A percentile compares a stretch with the other conserved stretches of the same genome.
Evolutionary conservation across 2,329 filamentous ascomycete genomes (phyloP).

Genomic region (Claviceps sp.): DNA sequence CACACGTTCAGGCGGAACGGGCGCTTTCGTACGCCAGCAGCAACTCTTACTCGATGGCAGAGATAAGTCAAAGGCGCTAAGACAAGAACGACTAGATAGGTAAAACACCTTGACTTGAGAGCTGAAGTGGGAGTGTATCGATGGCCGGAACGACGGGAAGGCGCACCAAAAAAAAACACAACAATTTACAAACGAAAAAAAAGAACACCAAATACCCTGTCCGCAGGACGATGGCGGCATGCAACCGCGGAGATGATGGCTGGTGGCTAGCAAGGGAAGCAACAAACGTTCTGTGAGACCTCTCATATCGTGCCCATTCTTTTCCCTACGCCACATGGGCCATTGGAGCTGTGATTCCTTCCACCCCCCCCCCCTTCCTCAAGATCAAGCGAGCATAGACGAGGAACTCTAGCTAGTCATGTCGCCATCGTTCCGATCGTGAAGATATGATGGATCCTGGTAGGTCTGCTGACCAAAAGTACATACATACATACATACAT

Average conservation of each 20-base stretch:
- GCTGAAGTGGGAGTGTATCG: neutral
- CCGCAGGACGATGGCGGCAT: neutral
- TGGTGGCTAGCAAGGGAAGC: neutral
- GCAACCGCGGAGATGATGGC: neutral
- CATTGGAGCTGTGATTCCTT: neutral
- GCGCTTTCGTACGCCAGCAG: neutral
- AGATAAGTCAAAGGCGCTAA: neutral
- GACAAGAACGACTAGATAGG: neutral
- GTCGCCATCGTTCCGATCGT: neutral
- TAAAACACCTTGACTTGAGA: neutral
- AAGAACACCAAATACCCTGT: neutral
- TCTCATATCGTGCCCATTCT: neutral
- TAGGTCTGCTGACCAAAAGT: neutral
- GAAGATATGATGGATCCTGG: neutral
- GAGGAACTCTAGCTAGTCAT: neutral
- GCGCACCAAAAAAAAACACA: neutral
- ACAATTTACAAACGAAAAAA: neutral
- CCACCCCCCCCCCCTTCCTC: too few relatives aligned
- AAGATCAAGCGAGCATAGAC: neutral
- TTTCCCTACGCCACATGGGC: neutral
- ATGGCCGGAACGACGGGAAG: neutral
- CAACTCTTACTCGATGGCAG: neutral
- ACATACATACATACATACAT: too few relatives aligned
- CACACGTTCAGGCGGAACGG: neutral
- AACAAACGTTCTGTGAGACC: neutral